Base-by-base conservation (phyloP, 1,284 basidiomycete genomes). In the Fomes fomentarius region DNA sequence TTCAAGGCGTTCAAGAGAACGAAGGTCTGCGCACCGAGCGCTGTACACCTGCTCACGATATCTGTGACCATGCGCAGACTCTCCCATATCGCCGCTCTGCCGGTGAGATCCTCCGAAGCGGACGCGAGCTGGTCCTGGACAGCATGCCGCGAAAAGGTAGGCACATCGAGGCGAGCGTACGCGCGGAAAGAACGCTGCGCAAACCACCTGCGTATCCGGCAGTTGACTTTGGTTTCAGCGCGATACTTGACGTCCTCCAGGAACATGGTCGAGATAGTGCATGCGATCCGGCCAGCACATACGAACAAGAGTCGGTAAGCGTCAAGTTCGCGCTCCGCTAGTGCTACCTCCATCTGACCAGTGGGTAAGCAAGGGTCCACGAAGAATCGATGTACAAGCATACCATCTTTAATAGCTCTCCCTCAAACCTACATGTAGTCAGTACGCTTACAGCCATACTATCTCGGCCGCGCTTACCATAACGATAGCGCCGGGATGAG, bases 141-240 rank as follows among this genome's bases (percentile, higher is more conserved):
- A 4, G 78, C 76, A 1, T 81, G 74, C 65, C 90, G 85, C 39
- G 84, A 79, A 60, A 80, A 90, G 0, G 89, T 90, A 2, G 89
- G 87, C 1, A 91, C 74, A 65, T 92, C 89, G 37, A 92, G 76
- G n/a, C 90, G 80, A 14, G 81, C 80, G 65, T 85, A 78, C 5
- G 85, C 82, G 31, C 74, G 74, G 66, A 89, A 89, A 45, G 82
- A 80, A 56, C 83, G 84, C 6, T 78, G 70, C 1, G 84, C 75
- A 64, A 85, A 91, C 68, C 81, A 78, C 47, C 75, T 78, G 56
- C 81, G 82, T 62, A 91, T 82, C 35, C 81, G 76, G 22, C 69
- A 66, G 56, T 83, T 80, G 33, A 91, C 76, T 1, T 79, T 78
- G 3, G 12, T 9, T 1, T 34, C 28, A 10, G 42, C 34, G 33